phyloP scores from a whole-genome alignment of 2,329 filamentous ascomycete species.

The Fusarium sp. region DNA sequence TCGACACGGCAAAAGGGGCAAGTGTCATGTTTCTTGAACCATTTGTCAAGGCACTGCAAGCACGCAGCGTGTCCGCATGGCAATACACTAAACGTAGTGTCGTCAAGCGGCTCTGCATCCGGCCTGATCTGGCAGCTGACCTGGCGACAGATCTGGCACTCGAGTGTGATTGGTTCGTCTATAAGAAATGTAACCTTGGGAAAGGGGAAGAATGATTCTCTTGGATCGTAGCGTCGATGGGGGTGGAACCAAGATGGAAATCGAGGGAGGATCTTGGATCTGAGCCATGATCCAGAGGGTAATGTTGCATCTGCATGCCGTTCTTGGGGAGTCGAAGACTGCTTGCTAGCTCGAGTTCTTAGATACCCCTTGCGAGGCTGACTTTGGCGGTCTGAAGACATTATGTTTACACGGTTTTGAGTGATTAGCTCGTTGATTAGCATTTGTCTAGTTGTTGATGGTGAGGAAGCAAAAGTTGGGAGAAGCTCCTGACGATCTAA shows the following conservation, averaged over 20 bases:
- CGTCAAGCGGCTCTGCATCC: conserved; percentile 18
- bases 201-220: conserved; percentile 43
- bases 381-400: conserved; percentile 4
- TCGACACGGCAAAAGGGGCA: conserved; percentile 52
- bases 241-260: conserved; percentile 36
- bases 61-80: conserved; percentile 53
- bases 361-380: conserved; percentile 15
- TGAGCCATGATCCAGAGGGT: conserved; percentile 16
- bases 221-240: conserved; percentile 29
- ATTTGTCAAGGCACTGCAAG: conserved; percentile 44
- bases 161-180: conserved; percentile 38
- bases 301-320: conserved; percentile 3
- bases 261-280: conserved; percentile 12
- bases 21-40: conserved; percentile 38
- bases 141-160: conserved; percentile 46
- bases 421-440: neutral
- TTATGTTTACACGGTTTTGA: neutral
- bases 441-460: neutral
- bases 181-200: conserved; percentile 46
- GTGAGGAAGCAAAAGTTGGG: neutral
- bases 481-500: neutral
- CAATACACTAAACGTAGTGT: conserved; percentile 46
- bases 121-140: conserved; percentile 33
- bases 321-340: neutral
- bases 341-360: conserved; percentile 15